Base-by-base conservation (phyloP, 2,329 filamentous ascomycete genomes). In the Talaromyces islandicus region DNA sequence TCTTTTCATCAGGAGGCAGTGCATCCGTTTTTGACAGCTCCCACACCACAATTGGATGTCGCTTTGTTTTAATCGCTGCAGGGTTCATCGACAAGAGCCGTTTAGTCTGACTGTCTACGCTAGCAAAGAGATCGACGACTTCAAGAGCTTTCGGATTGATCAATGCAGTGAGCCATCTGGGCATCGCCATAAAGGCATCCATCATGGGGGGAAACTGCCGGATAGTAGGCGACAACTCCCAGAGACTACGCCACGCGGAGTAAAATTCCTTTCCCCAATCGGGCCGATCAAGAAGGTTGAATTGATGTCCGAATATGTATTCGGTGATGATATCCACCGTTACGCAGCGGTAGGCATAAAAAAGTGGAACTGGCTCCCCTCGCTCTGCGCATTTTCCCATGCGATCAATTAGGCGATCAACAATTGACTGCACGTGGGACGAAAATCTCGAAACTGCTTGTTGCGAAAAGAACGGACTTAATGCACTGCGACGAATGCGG, bases 341-440 rank as follows among this genome's bases (percentile, higher is more conserved):
- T 19, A 60, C 54, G 21, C 59, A 60, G 9, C 59, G 59, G 38
- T 60, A 60, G n/a, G 59, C 59, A 19, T 53, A 60, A 24, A 43
- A 60, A 17, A 60, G 38, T 9, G 59, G 59, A 9, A 60, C 17
- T 0, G 24, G 12, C 1, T 64, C 46, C 29, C 27, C 65, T 9
- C 27, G 61, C 58, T 35, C 58, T n/a, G 24, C 65, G 30, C 2
- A 71, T 52, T 7, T 58, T 61, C 2, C 56, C 7, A 17, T 60
- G 46, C 4, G 60, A 9, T 29, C n/a, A 11, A 62, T 25, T n/a
- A 70, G 56, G 24, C 65, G 66, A 4, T 60, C 29, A 1, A 69
- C 53, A 4, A 57, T 75, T 3, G 66, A 61, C 10, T 71, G 64
- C 10, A 81, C 68, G 5, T 77, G 63, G 1, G 67, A 67, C 21